These are phyloP conservation scores for Colletotrichum brevisporum DNA, from an alignment of 2,329 filamentous ascomycete species.

Conservation along the genomic window DNA sequence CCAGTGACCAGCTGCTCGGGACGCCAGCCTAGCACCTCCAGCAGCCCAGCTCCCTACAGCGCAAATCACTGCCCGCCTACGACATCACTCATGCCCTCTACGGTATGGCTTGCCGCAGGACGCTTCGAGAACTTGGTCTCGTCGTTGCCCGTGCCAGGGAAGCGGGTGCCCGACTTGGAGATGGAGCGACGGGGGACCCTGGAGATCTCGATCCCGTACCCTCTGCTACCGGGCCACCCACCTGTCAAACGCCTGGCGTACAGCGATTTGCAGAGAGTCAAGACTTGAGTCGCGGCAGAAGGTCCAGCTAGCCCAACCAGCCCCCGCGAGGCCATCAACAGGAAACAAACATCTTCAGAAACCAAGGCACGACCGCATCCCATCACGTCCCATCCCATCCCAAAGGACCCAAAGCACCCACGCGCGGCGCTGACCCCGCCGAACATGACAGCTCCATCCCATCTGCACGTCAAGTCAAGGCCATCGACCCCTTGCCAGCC, in stretches of 20 bases:
- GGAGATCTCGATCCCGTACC: slow-evolving; percentile 32
- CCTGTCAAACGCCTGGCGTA: slow-evolving; percentile 17
- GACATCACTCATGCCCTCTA: slow-evolving; percentile 12
- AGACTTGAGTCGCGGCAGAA: not conserved
- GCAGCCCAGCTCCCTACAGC: not conserved
- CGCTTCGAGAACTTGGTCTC: slow-evolving; percentile 19
- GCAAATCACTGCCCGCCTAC: slow-evolving; percentile 10
- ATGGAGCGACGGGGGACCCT: slow-evolving; percentile 24
- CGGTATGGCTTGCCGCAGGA: slow-evolving; percentile 10
- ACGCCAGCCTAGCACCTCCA: not conserved
- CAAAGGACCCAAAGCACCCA: not conserved
- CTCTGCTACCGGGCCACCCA: not conserved
- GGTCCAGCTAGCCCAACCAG: no score
- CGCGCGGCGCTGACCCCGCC: not conserved
- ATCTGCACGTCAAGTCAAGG: slow-evolving; percentile 24
- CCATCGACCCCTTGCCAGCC: not conserved
- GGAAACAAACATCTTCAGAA: slow-evolving; percentile 19
- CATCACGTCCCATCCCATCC: no score
- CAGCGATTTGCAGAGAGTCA: slow-evolving; percentile 1
- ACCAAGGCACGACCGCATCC: slow-evolving; percentile 10
- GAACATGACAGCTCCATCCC: slow-evolving; percentile 5
- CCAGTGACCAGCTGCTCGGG: slow-evolving; percentile 10
- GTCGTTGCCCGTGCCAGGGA: slow-evolving; percentile 20
- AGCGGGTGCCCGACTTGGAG: slow-evolving; percentile 7
- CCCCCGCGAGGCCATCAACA: not conserved